These are phyloP conservation scores for Prototheca stagnorum DNA, from an alignment of 163 green algal genomes.

Conservation along the genomic window DNA sequence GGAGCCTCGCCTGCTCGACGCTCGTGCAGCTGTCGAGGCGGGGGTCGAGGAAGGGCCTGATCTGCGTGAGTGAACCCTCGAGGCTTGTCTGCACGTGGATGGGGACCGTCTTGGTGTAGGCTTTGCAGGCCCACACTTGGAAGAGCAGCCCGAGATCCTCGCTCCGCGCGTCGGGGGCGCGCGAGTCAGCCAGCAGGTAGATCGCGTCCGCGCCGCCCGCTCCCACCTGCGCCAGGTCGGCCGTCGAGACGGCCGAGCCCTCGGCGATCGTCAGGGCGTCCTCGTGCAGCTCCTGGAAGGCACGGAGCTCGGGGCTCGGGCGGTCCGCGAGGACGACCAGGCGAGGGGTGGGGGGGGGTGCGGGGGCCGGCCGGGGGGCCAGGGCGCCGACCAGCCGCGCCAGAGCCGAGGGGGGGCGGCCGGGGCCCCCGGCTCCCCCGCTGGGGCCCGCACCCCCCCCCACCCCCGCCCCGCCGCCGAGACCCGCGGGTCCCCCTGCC, in stretches of 20 bases:
- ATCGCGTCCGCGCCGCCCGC: conserved; percentile 28
- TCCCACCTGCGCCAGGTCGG: conserved; percentile 34
- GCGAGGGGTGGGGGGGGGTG: too few relatives aligned
- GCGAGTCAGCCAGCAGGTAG: conserved; percentile 52
- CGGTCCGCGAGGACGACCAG: too few relatives aligned
- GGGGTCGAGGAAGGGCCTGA: conserved; percentile 60
- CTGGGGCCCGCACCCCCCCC: too few relatives aligned
- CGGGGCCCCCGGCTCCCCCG: too few relatives aligned
- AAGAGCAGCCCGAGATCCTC: conserved; percentile 71
- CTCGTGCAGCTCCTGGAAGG: conserved; percentile 57
- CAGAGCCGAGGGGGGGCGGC: too few relatives aligned
- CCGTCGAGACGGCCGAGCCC: conserved; percentile 44
- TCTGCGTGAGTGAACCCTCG: conserved; percentile 26
- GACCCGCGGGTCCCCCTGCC: too few relatives aligned
- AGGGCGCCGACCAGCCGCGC: too few relatives aligned
- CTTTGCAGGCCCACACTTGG: conserved; percentile 65
- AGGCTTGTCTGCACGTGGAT: conserved; percentile 64
- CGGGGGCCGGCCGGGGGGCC: too few relatives aligned
- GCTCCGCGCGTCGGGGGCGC: conserved; percentile 30
- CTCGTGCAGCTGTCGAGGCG: conserved; percentile 42
- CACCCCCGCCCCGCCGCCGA: too few relatives aligned
- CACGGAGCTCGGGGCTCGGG: too few relatives aligned
- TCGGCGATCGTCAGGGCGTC: conserved; percentile 50
- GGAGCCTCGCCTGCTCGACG: conserved; percentile 46
- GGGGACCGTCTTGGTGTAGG: conserved; percentile 59